Percentiles rank a stretch among this genome's conserved stretches.
phyloP scores from a whole-genome alignment of 2,329 filamentous ascomycete genomes.

The Chaetomium globosum region DNA sequence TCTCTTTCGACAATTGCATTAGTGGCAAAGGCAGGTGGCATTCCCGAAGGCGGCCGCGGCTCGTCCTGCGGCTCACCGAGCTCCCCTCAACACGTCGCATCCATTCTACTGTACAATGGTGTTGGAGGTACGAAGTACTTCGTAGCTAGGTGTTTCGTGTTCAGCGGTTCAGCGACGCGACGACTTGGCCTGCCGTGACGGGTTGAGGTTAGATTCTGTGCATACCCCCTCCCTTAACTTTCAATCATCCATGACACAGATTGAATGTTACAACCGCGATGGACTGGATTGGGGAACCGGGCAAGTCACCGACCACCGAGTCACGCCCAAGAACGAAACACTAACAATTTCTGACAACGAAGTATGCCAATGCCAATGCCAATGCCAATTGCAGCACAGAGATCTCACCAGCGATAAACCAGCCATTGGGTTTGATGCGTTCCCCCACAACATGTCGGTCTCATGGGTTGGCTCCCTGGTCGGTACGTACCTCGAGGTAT shows the following conservation, averaged over 20 bases:
- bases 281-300: not conserved
- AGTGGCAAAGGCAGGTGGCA: constrained; percentile 9
- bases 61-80: not conserved
- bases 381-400: not conserved
- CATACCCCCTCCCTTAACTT: too few species aligned
- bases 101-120: not conserved
- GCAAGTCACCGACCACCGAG: not conserved
- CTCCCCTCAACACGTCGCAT: not conserved
- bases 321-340: not conserved
- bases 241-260: not conserved
- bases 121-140: not conserved
- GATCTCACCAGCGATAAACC: not conserved
- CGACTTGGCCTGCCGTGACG: not conserved
- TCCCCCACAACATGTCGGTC: not conserved
- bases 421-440: not conserved
- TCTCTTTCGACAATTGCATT: constrained; percentile 13
- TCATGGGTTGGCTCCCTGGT: not conserved
- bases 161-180: not conserved
- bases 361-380: not conserved
- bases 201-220: not conserved
- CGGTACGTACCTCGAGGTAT: constrained; percentile 1
- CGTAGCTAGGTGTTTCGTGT: not conserved
- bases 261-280: not conserved
- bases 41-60: constrained; percentile 1
- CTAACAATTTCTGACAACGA: not conserved